Percentiles rank a stretch among this genome's conserved stretches.
These are phyloP conservation scores for Nitzschia sp. DNA, from an alignment of 108 stramenopile genomes.

Conservation along the genomic window DNA sequence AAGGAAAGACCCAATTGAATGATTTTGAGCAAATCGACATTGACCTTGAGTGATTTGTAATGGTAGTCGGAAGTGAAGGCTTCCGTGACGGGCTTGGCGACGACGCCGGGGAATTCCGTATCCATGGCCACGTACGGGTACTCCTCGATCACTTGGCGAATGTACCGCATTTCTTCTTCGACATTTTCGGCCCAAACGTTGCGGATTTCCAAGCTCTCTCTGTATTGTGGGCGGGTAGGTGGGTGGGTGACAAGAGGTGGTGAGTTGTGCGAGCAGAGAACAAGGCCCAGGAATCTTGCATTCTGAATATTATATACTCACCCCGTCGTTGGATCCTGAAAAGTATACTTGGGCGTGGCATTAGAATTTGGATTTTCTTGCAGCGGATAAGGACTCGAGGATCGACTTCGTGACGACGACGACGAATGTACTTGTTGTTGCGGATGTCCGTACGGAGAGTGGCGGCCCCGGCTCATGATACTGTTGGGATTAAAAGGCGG, in stretches of 20 bases:
- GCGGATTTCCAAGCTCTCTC: slow-evolving; percentile 85
- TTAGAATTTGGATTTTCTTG: slow-evolving; percentile 35
- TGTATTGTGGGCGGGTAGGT: slow-evolving; percentile 22
- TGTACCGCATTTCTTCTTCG: slow-evolving; percentile 91
- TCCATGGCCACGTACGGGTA: slow-evolving; percentile 99
- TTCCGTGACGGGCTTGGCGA: slow-evolving; percentile 97
- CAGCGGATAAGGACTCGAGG: slow-evolving; percentile 5
- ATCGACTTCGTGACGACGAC: too few relatives aligned
- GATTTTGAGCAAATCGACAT: slow-evolving; percentile 97
- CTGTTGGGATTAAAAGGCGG: slow-evolving; percentile 63
- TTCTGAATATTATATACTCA: too few relatives aligned
- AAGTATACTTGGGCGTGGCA: slow-evolving; percentile 47
- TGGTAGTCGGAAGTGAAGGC: slow-evolving; percentile 91
- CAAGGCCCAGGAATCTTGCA: too few relatives aligned
- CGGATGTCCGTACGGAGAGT: slow-evolving; percentile 10
- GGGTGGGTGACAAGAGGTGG: too few relatives aligned
- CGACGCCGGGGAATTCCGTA: slow-evolving; percentile 98
- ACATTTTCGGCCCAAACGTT: slow-evolving; percentile 95
- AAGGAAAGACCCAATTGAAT: slow-evolving; percentile 97
- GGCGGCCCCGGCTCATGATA: slow-evolving; percentile 20
- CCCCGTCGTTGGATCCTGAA: slow-evolving; percentile 45
- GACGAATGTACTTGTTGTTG: not conserved
- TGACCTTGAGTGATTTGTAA: slow-evolving; percentile 97
- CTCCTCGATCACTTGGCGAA: slow-evolving; percentile 90
- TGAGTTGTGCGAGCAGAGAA: too few relatives aligned